Conservation (phyloP, 441 rosid species). For the Kokia cookei region DNA sequence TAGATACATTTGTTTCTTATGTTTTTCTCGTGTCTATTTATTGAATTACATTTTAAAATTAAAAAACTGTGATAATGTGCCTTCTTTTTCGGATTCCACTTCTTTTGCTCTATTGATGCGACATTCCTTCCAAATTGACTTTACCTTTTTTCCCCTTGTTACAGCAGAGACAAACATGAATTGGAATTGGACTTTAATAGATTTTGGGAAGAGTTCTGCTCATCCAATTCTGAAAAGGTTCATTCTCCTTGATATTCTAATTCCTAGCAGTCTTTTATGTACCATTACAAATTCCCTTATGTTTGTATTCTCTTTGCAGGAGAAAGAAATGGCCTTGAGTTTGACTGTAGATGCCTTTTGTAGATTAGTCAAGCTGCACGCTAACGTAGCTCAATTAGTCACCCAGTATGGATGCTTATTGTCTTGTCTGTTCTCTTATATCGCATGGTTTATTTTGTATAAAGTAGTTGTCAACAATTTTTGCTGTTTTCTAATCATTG, state of each 20-base stretch:
- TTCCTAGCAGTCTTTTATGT: background rate
- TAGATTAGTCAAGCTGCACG: conserved; percentile 96
- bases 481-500: background rate
- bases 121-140: background rate
- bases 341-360: conserved; percentile 87
- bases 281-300: background rate
- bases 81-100: background rate
- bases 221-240: conserved; percentile 98
- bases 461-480: background rate
- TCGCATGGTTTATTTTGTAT: background rate
- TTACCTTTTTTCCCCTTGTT: conserved; percentile 5
- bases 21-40: background rate
- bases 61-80: background rate
- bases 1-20: background rate
- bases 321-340: conserved; percentile 98
- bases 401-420: conserved; percentile 54
- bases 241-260: conserved; percentile 2
- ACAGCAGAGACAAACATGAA: conserved; percentile 77
- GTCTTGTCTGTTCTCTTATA: background rate
- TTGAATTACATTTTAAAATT: background rate
- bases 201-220: conserved; percentile 99
- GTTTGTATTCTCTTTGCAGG: conserved; percentile 54
- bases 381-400: conserved; percentile 94
- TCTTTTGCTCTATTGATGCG: background rate
- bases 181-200: conserved; percentile 98